Base-by-base conservation (phyloP, 208 protist genomes). In the Naegleria fowleri region DNA sequence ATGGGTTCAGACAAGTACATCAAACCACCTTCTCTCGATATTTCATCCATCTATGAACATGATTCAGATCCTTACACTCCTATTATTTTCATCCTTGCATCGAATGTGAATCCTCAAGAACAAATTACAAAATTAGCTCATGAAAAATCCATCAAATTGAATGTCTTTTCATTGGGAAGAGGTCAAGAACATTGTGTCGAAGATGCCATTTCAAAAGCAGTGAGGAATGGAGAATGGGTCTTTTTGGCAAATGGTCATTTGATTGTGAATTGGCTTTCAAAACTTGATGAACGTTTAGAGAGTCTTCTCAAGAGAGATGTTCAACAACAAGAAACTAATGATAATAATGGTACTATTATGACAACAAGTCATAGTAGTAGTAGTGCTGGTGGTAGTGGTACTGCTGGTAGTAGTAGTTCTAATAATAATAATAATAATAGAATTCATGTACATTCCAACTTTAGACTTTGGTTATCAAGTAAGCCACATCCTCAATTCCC, bases 201-300 rank as follows among this genome's bases (percentile, higher is more conserved):
- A 94, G 93, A 96, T 15, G 94, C 97, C 0, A 96, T 99, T 86
- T 93, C 97, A 92, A 95, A 98, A 91, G 97, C 95, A 93, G 95
- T 96, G 67, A 94, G 96, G 92, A 96, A 95, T 16, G 98, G 98
- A 48, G 96, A 97, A 59, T 99, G 98, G 98, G 97, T 99, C 1
- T 99, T 99, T 94, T 93, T 99, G 76, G 98, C 98, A 83, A 99
- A 99, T 95, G 99, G 98, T 94, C 98, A 99, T 92, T 92, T 99
- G 33, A 98, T 98, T 95, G 95, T 99, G 41, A 97, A 95, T 83
- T 99, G 98, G 98, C 95, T 99, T 87, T 92, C 96, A 39, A 95
- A 97, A 91, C 94, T 99, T 76, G 98, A 99, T 95, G 98, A 98
- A 93, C 96, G 99, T 86, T 97, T 99, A 91, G 98, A 99, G 76